These are phyloP conservation scores for Linderina pennispora DNA, from an alignment of 192 early-diverging fungal species.

Conservation along the genomic window DNA sequence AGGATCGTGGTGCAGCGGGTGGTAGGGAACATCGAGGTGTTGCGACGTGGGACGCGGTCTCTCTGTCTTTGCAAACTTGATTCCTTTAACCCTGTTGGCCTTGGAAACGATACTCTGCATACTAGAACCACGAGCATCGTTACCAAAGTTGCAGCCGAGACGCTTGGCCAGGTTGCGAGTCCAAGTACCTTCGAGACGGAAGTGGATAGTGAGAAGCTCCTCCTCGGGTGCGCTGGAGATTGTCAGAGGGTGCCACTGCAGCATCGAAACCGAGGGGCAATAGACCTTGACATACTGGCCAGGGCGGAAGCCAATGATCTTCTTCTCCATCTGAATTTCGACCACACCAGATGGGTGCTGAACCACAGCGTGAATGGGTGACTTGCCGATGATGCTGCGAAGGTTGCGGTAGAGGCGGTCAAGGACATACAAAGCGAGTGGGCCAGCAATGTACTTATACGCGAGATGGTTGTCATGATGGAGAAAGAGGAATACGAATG, in stretches of 20 bases:
- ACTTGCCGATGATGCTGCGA: conserved; percentile 49
- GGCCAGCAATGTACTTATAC: conserved; percentile 53
- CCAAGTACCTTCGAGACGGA: conserved; percentile 72
- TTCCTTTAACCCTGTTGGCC: background rate
- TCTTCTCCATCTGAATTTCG: conserved; percentile 65
- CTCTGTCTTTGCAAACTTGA: conserved; percentile 3
- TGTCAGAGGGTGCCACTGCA: conserved; percentile 79
- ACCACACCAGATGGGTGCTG: conserved; percentile 70
- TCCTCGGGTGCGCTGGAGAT: conserved; percentile 74
- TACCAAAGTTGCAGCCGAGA: conserved; percentile 57
- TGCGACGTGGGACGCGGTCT: background rate
- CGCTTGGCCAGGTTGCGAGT: conserved; percentile 55
- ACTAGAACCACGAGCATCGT: conserved; percentile 7
- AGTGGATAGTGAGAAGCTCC: conserved; percentile 69
- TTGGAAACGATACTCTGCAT: conserved; percentile 5
- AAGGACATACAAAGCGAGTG: conserved; percentile 51
- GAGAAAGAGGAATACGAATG: conserved; percentile 60
- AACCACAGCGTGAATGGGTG: conserved; percentile 58
- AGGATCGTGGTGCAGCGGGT: conserved; percentile 35
- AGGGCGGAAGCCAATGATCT: conserved; percentile 46
- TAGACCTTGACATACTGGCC: conserved; percentile 74
- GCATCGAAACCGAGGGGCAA: conserved; percentile 61
- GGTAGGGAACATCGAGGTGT: conserved; percentile 12
- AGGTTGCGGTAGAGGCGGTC: conserved; percentile 59
- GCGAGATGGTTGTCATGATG: conserved; percentile 57